Conservation (phyloP, 768 basidiomycete genomes). For the Amanita rubescens region DNA sequence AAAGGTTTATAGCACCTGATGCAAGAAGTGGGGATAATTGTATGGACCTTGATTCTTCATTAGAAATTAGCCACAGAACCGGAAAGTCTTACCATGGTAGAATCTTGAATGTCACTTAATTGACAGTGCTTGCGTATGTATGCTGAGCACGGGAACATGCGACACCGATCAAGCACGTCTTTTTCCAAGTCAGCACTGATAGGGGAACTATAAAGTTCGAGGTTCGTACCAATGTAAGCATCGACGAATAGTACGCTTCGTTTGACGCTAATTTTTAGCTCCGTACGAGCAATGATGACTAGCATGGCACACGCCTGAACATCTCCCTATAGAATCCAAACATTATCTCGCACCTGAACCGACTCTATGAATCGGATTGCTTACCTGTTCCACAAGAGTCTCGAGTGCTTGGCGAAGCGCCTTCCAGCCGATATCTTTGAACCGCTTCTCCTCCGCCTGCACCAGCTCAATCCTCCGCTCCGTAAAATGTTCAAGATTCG, state of each 20-base stretch:
- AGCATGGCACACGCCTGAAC: slow-evolving; percentile 77
- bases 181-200: not conserved
- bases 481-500: slow-evolving; percentile 18
- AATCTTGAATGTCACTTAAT: slow-evolving; percentile 41
- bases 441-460: slow-evolving; percentile 39
- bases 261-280: slow-evolving; percentile 41
- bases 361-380: not conserved
- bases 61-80: not conserved
- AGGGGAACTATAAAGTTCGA: not conserved
- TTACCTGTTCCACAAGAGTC: slow-evolving; percentile 54
- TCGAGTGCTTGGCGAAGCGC: slow-evolving; percentile 51
- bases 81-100: slow-evolving; percentile 41
- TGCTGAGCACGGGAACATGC: slow-evolving; percentile 60
- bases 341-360: slow-evolving; percentile 6
- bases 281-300: slow-evolving; percentile 49
- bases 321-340: slow-evolving; percentile 46
- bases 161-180: slow-evolving; percentile 61
- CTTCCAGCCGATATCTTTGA: slow-evolving; percentile 50
- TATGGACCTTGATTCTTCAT: slow-evolving; percentile 35
- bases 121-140: slow-evolving; percentile 64
- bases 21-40: slow-evolving; percentile 64
- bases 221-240: slow-evolving; percentile 59
- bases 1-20: slow-evolving; percentile 63
- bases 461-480: slow-evolving; percentile 38
- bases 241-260: slow-evolving; percentile 52